These are phyloP conservation scores for Pythium guiyangense DNA, from an alignment of 352 stramenopile species.

Conservation along the genomic window DNA sequence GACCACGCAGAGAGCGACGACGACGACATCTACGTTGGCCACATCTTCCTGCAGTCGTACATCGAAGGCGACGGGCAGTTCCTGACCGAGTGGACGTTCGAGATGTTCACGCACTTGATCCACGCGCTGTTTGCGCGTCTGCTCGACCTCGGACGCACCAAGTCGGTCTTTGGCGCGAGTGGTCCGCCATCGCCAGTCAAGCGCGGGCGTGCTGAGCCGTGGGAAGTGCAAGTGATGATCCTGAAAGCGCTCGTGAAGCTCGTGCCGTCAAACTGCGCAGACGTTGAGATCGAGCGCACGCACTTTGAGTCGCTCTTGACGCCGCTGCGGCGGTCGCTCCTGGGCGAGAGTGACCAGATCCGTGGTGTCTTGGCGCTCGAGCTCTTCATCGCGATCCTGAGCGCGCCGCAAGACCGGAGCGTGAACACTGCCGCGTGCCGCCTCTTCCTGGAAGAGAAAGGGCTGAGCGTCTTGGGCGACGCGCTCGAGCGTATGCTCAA, in stretches of 20 bases:
- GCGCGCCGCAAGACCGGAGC: slow-evolving; percentile 32
- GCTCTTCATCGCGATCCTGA: slow-evolving; percentile 57
- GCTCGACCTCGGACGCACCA: slow-evolving; percentile 40
- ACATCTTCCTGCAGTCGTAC: slow-evolving; percentile 80
- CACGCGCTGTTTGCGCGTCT: slow-evolving; percentile 57
- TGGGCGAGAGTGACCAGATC: slow-evolving; percentile 73
- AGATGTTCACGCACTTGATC: slow-evolving; percentile 68
- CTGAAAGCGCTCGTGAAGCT: slow-evolving; percentile 65
- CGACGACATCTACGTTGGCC: slow-evolving; percentile 70
- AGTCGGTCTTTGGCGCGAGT: slow-evolving; percentile 40
- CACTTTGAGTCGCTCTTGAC: slow-evolving; percentile 59
- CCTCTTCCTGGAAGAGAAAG: slow-evolving; percentile 48
- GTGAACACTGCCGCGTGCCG: slow-evolving; percentile 53
- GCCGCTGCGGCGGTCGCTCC: slow-evolving; percentile 55
- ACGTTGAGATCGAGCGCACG: slow-evolving; percentile 47
- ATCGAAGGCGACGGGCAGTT: slow-evolving; percentile 79
- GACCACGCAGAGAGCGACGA: slow-evolving; percentile 13
- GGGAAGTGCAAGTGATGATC: slow-evolving; percentile 77
- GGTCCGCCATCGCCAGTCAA: slow-evolving; percentile 11
- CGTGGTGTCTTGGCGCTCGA: slow-evolving; percentile 68
- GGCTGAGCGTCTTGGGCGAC: slow-evolving; percentile 45
- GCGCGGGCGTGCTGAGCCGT: slow-evolving; percentile 38
- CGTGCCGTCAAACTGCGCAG: slow-evolving; percentile 43
- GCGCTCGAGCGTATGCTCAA: slow-evolving; percentile 69
- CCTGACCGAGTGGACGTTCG: slow-evolving; percentile 63